Base-by-base conservation (phyloP, 1,284 basidiomycete species). In the Papiliotrema fonsecae region DNA sequence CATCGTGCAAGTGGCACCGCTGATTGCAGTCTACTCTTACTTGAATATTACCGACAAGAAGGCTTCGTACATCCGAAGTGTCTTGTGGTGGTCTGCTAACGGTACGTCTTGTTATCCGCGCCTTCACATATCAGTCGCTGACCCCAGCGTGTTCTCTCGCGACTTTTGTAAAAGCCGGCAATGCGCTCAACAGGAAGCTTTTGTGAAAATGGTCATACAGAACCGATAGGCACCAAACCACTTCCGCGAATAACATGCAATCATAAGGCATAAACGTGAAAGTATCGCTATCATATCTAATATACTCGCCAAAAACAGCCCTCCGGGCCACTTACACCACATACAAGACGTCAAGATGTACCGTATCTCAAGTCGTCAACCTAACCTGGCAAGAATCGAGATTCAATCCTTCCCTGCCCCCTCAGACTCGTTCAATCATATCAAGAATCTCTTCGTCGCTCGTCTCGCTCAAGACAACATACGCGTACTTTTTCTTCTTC, bases 81-180 rank as follows among this genome's bases (percentile, higher is more conserved):
- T 50, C 1, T 47, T 58, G 7, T 70, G 61, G 54, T 65, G 61
- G 58, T 42, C 44, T 7, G 46, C 47, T 26, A 69, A 65, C 56
- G 55, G 67, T 67, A 27, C 45, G 65, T 65, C 13, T n/a, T n/a
- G n/a, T 18, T 22, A 11, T 19, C 24, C 10, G 13, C 21, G 24
- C 21, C 14, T 11, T 18, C 16, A 32, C 37, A 37, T 31, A 14
- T 26, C 40, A 24, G 10, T 39, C 24, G 19, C 19, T 18, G 7
- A 31, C 22, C 32, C 3, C 43, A 64, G 61, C 61, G 42, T 59
- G 52, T 39, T 62, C 54, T 51, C 26, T 68, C 22, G 42, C 53
- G 14, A 66, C 61, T 18, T 61, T 61, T 25, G 51, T 57, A 48
- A 59, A 57, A 42, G 60, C 62, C 1, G 64, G 65, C 16, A 36